Evolutionary conservation across 2,329 filamentous ascomycete genomes (phyloP).

Genomic region (Monilinia fructigena): DNA sequence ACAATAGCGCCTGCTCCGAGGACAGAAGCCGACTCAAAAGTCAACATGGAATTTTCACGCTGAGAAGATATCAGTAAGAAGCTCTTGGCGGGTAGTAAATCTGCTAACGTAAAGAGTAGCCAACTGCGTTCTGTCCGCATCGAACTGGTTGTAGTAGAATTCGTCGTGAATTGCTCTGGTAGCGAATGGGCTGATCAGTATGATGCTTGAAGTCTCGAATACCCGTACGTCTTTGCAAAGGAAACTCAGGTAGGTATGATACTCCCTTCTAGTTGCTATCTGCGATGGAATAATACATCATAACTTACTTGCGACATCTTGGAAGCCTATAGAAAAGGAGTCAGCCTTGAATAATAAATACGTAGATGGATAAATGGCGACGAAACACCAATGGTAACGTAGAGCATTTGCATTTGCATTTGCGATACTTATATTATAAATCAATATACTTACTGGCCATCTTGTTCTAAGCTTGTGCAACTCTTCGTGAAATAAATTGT

Average conservation of each 20-base stretch:
- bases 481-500: not conserved
- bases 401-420: too few species aligned
- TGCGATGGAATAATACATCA: not conserved
- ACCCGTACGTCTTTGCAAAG: not conserved
- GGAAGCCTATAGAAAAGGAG: slow-evolving; percentile 41
- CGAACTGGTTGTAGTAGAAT: slow-evolving; percentile 91
- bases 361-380: not conserved
- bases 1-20: slow-evolving; percentile 66
- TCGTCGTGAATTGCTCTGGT: slow-evolving; percentile 80
- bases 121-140: slow-evolving; percentile 65
- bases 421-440: not conserved
- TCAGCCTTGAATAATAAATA: slow-evolving; percentile 29
- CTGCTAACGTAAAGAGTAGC: slow-evolving; percentile 74
- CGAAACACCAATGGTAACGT: not conserved
- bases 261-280: not conserved
- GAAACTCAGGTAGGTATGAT: not conserved
- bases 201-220: slow-evolving; percentile 13
- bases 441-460: slow-evolving; percentile 37
- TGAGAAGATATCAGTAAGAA: slow-evolving; percentile 43
- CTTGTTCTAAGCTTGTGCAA: slow-evolving; percentile 27
- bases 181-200: slow-evolving; percentile 31
- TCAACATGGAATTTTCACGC: slow-evolving; percentile 86
- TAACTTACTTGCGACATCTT: slow-evolving; percentile 45
- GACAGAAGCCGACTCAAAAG: slow-evolving; percentile 73
- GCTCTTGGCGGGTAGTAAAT: slow-evolving; percentile 24